These are phyloP conservation scores for Microdochium bolleyi DNA, from an alignment of 2,329 filamentous ascomycete genomes.

Conservation along the genomic window DNA sequence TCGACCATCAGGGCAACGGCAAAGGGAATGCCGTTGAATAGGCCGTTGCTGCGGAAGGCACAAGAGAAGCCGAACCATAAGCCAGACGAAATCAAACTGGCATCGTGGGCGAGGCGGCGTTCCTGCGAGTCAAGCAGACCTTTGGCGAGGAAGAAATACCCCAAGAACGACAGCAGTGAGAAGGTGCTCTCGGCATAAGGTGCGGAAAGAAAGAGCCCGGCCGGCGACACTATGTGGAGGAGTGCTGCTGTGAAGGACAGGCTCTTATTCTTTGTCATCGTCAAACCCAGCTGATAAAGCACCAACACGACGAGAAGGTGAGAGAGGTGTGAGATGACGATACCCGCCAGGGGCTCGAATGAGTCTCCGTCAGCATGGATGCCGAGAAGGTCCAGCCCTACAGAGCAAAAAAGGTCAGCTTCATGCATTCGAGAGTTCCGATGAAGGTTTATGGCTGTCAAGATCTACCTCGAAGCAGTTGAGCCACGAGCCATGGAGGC, in stretches of 20 bases:
- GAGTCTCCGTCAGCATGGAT: conserved; percentile 5
- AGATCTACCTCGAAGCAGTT: neutral
- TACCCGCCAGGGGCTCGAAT: conserved; percentile 44
- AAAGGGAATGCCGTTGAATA: conserved; percentile 74
- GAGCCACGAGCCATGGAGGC: conserved; percentile 33
- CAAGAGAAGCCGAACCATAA: conserved; percentile 64
- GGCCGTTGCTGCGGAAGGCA: conserved; percentile 74
- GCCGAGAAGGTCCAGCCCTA: conserved; percentile 9
- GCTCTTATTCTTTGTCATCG: conserved; percentile 42
- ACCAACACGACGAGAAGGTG: conserved; percentile 70
- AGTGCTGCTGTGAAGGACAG: conserved; percentile 61
- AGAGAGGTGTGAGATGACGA: conserved; percentile 61
- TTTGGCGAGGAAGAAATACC: conserved; percentile 60
- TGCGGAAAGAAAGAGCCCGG: conserved; percentile 80
- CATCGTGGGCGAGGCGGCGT: conserved; percentile 27
- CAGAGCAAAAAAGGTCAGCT: conserved; percentile 11
- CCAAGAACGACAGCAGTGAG: conserved; percentile 67
- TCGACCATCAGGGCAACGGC: conserved; percentile 40
- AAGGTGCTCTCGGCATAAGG: conserved; percentile 80
- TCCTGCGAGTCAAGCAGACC: conserved; percentile 24
- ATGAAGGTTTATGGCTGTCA: neutral
- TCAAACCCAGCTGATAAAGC: conserved; percentile 58
- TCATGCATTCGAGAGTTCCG: conserved; percentile 1
- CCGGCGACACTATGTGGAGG: conserved; percentile 79
- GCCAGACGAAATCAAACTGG: conserved; percentile 54